Evolutionary conservation across 2,329 filamentous ascomycete genomes (phyloP), one percentile per base, ranked within the genome.

Genomic region (Trichoderma simmonsii): DNA sequence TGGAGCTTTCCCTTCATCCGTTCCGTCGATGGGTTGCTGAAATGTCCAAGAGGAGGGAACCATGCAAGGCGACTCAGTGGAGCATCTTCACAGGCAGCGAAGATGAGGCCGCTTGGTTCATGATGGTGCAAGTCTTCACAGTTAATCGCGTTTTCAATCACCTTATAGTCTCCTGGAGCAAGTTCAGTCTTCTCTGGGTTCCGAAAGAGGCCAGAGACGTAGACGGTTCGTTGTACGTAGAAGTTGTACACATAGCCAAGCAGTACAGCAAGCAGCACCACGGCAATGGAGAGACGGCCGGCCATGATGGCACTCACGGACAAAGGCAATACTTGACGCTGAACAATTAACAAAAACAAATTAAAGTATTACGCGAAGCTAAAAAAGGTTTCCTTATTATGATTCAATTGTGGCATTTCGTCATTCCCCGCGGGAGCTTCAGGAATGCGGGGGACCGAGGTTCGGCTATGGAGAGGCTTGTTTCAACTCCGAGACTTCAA

Each of bases 51-150:
- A 0, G 82, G 82, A 9, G 86, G 89, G 73, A 88, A 90, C 87
- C 87, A 90, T 3, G 77, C 75, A 57, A 84, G 84, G 0, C 88
- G 81, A 0, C 79, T 79, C 0, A 76, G 74, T 4, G 77, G 74
- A 1, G 79, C 77, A 43, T 85, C 86, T 59, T 88, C 84, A 74
- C 89, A 91, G 0, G 88, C 88, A 0, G 87, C 85, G 75, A 89
- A 91, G 1, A 91, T 77, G 8, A 83, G 72, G 0, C 84, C 82
- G 18, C 84, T 85, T 0, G 83, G 77, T 1, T 76, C 76, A 73
- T 90, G 85, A 70, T 88, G 83, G 75, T 91, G 88, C 4, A 91
- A 62, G 73, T 91, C 89, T 75, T 91, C 89, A 75, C 89, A 90
- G 18, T 87, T 82, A 3, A 82, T 77, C 0, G 89, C 90, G 73